phyloP scores from a whole-genome alignment of 169 alveolate genomes.

The Cryptosporidium ubiquitum region DNA sequence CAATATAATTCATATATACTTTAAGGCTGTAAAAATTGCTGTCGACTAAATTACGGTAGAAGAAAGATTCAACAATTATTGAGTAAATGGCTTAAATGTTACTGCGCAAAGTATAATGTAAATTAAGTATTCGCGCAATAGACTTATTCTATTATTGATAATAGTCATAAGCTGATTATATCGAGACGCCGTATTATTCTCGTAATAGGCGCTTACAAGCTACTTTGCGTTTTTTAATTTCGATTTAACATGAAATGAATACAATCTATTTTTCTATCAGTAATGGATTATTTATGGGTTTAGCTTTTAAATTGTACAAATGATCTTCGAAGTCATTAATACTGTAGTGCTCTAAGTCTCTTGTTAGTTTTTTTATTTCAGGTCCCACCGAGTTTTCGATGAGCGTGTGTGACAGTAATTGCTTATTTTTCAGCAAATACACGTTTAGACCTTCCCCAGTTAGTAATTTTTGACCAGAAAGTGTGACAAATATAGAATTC shows the following conservation, averaged over 20 bases:
- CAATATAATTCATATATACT: slow-evolving; percentile 14
- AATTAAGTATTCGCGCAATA: slow-evolving; percentile 12
- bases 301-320: not conserved
- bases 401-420: not conserved
- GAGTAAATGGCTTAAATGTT: not conserved
- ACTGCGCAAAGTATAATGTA: not conserved
- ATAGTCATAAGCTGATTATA: slow-evolving; percentile 31
- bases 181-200: slow-evolving; percentile 70
- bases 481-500: not conserved
- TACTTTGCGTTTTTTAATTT: slow-evolving; percentile 7
- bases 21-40: not conserved
- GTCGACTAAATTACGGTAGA: not conserved
- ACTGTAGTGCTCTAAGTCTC: not conserved
- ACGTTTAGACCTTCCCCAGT: not conserved
- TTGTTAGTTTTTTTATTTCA: not conserved
- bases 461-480: not conserved
- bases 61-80: not conserved
- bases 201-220: slow-evolving; percentile 26
- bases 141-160: not conserved
- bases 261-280: not conserved
- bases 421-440: not conserved
- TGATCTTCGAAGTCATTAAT: slow-evolving; percentile 48
- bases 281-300: not conserved
- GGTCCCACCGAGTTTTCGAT: not conserved
- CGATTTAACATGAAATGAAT: not conserved